Percentiles rank a stretch among this genome's conserved stretches.
These are phyloP conservation scores for Penicillium samsonianum DNA, from an alignment of 495 filamentous ascomycete genomes.

Conservation along the genomic window DNA sequence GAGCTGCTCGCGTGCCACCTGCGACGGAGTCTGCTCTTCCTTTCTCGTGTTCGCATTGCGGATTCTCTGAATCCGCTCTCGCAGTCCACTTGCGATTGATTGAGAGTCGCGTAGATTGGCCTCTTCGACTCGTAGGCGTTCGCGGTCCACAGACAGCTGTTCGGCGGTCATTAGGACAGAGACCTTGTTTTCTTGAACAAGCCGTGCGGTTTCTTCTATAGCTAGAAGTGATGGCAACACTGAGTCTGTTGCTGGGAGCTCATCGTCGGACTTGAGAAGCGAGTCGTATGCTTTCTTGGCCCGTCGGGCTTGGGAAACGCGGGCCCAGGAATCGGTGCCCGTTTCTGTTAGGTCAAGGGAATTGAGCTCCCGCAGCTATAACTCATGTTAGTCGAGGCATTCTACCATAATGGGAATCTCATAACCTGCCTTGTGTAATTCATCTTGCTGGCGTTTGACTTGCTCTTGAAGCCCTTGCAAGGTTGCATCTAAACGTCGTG, in stretches of 20 bases:
- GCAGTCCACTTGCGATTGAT: constrained; percentile 53
- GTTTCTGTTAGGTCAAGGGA: constrained; percentile 44
- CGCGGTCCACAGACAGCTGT: constrained; percentile 53
- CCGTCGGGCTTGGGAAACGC: constrained; percentile 54
- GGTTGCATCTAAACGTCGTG: constrained; percentile 61
- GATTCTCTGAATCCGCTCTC: constrained; percentile 58
- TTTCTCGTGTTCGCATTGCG: constrained; percentile 53
- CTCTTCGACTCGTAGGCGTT: constrained; percentile 59
- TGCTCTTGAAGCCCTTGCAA: constrained; percentile 62
- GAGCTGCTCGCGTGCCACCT: constrained; percentile 61
- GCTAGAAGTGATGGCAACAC: constrained; percentile 71
- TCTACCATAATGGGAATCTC: background rate
- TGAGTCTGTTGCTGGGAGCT: constrained; percentile 65
- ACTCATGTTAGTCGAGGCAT: constrained; percentile 17
- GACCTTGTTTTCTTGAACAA: constrained; percentile 61
- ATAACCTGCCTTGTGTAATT: constrained; percentile 52
- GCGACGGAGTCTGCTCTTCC: constrained; percentile 56
- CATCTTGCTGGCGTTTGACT: constrained; percentile 65
- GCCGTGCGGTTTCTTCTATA: constrained; percentile 61
- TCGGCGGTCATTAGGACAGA: constrained; percentile 57
- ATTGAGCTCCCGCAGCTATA: constrained; percentile 47
- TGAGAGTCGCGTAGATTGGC: constrained; percentile 61
- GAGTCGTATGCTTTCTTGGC: constrained; percentile 67
- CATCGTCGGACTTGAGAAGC: constrained; percentile 58
- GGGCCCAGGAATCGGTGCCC: constrained; percentile 42